Base-by-base conservation (phyloP, 2,329 filamentous ascomycete genomes). In the Cladophialophora chaetospira region DNA sequence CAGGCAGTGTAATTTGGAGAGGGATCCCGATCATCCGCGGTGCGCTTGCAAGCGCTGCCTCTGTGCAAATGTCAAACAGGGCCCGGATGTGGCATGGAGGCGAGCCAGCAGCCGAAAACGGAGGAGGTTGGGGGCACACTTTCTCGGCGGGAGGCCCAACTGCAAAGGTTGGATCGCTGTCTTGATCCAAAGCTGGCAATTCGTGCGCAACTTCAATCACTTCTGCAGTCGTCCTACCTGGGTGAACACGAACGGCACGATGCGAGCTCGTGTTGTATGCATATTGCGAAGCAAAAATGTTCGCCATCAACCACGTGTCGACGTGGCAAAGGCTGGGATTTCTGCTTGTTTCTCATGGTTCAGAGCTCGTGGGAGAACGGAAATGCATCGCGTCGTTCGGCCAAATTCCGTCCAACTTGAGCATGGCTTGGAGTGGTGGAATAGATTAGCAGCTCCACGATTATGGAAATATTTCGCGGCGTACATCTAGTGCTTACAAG, bases 141-240 rank as follows among this genome's bases (percentile, higher is more conserved):
- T 35, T 50, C 58, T 60, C 38, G 54, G 58, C 48, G 54, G 58
- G 58, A 33, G 58, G 58, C 58, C 58, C 53, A 31, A 51, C 23
- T 51, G 48, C 48, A 51, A 40, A 40, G 36, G 26, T 25, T 15
- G 42, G 43, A 28, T 54, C n/a, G 17, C 31, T 19, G 25, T 47
- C 33, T 38, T 42, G 51, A 46, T 26, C 13, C 26, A n/a, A 15
- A 40, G 49, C n/a, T 17, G 38, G 19, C 11, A 13, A 6, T 23
- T 45, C 8, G 25, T 28, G 38, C 11, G 28, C 25, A 11, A 10
- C 13, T n/a, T n/a, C n/a, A n/a, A n/a, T n/a, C n/a, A n/a, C n/a
- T n/a, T n/a, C n/a, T n/a, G n/a, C n/a, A n/a, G n/a, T n/a, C n/a
- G n/a, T n/a, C n/a, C n/a, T n/a, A n/a, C 23, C 19, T 15, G 29